These are phyloP conservation scores for Capsicum baccatum DNA, from an alignment of 257 asterid genomes.

Conservation along the genomic window DNA sequence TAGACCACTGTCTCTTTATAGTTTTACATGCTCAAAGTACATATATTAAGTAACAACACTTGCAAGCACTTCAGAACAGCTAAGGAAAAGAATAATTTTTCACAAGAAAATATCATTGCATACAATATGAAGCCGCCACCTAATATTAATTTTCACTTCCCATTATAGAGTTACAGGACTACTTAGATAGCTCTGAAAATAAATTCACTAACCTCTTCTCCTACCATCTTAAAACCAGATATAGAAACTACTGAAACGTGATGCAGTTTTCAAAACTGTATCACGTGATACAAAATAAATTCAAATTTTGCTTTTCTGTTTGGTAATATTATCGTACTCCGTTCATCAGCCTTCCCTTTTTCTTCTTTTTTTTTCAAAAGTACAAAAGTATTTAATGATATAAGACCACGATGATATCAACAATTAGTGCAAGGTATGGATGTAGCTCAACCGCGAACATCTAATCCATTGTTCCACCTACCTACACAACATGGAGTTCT, in stretches of 20 bases:
- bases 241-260: background rate
- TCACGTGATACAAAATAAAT: too few species aligned
- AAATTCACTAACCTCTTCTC: background rate
- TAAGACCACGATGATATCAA: background rate
- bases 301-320: background rate
- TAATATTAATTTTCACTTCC: background rate
- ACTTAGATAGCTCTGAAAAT: background rate
- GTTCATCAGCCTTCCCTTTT: background rate
- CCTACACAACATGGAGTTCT: background rate
- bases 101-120: background rate
- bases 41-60: background rate
- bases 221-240: background rate
- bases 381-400: too few species aligned
- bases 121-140: background rate
- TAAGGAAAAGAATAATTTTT: background rate
- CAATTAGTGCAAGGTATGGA: background rate
- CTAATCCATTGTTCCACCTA: background rate
- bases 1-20: background rate
- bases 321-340: background rate
- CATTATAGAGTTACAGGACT: background rate
- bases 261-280: background rate
- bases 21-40: conserved; percentile 2
- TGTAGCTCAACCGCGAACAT: background rate
- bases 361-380: background rate
- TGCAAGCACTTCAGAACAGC: conserved; percentile 1